phyloP scores from a whole-genome alignment of 805 yeast species.

The Saccharomyces paradoxus region DNA sequence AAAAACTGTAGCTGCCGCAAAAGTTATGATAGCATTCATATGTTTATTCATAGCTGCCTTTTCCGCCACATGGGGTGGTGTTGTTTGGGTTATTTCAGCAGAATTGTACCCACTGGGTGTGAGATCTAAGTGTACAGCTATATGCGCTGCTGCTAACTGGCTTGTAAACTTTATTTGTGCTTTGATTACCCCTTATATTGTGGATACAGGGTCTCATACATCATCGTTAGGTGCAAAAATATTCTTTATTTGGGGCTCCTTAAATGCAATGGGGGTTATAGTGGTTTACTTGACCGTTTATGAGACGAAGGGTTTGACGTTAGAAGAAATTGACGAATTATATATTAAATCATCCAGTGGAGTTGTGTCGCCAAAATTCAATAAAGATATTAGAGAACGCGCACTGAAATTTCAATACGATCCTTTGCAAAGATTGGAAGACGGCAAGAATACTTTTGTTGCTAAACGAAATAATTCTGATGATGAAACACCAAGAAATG shows the following conservation, averaged over 20 bases:
- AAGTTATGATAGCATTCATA: conserved; percentile 53
- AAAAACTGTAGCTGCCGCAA: conserved; percentile 40
- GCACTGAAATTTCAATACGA: conserved; percentile 1
- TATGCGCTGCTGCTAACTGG: conserved; percentile 77
- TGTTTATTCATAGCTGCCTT: conserved; percentile 69
- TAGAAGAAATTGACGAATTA: conserved; percentile 76
- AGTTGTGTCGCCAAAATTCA: conserved; percentile 40
- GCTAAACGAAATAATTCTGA: neutral
- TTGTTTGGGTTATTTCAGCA: conserved; percentile 63
- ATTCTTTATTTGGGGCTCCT: conserved; percentile 74
- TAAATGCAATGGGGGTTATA: conserved; percentile 50
- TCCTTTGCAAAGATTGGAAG: neutral
- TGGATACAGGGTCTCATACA: conserved; percentile 60
- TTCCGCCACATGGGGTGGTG: conserved; percentile 80
- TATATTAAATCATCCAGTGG: conserved; percentile 55
- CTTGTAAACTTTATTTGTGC: conserved; percentile 69
- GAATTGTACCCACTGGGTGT: conserved; percentile 64
- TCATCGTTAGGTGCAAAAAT: conserved; percentile 64
- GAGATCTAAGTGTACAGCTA: conserved; percentile 68
- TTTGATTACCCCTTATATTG: conserved; percentile 62
- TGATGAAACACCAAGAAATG: neutral
- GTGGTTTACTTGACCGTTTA: conserved; percentile 61
- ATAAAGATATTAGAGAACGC: conserved; percentile 15
- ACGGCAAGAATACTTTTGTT: neutral
- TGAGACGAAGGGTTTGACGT: conserved; percentile 70